Percentiles rank a stretch among this genome's conserved stretches.
phyloP scores from a whole-genome alignment of 1,139 yeast species.

The Fermentozyma sake region DNA sequence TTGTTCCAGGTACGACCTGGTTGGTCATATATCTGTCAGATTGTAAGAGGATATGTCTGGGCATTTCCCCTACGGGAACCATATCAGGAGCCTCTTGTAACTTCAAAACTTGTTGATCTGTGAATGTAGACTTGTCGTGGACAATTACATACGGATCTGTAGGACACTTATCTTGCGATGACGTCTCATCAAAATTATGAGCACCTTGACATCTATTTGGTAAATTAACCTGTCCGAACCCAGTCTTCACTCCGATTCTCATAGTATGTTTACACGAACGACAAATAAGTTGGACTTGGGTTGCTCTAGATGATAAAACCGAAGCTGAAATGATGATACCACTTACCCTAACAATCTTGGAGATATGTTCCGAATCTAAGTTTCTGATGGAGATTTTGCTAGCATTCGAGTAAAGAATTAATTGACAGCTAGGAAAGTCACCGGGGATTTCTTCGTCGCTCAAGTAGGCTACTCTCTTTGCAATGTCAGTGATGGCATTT shows the following conservation, averaged over 20 bases:
- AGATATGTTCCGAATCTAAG: slow-evolving; percentile 81
- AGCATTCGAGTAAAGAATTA: slow-evolving; percentile 72
- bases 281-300: slow-evolving; percentile 80
- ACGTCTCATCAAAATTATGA: slow-evolving; percentile 40
- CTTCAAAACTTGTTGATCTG: slow-evolving; percentile 92
- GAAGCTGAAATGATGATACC: slow-evolving; percentile 94
- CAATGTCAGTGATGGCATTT: slow-evolving; percentile 84
- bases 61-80: slow-evolving; percentile 99
- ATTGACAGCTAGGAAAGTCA: slow-evolving; percentile 76
- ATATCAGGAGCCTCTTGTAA: slow-evolving; percentile 95
- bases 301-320: slow-evolving; percentile 84
- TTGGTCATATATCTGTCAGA: slow-evolving; percentile 89
- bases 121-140: slow-evolving; percentile 87
- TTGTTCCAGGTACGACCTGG: slow-evolving; percentile 89
- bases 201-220: slow-evolving; percentile 76
- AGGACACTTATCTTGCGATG: slow-evolving; percentile 68
- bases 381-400: slow-evolving; percentile 70
- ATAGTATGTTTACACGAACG: slow-evolving; percentile 81
- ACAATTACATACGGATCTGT: slow-evolving; percentile 89
- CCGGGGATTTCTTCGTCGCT: slow-evolving; percentile 51
- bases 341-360: slow-evolving; percentile 84
- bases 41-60: slow-evolving; percentile 84
- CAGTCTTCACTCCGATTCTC: slow-evolving; percentile 60
- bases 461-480: slow-evolving; percentile 69
- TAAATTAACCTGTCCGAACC: slow-evolving; percentile 73